These are phyloP conservation scores for Citrus hindsii DNA, from an alignment of 345 rosid genomes.

Conservation along the genomic window DNA sequence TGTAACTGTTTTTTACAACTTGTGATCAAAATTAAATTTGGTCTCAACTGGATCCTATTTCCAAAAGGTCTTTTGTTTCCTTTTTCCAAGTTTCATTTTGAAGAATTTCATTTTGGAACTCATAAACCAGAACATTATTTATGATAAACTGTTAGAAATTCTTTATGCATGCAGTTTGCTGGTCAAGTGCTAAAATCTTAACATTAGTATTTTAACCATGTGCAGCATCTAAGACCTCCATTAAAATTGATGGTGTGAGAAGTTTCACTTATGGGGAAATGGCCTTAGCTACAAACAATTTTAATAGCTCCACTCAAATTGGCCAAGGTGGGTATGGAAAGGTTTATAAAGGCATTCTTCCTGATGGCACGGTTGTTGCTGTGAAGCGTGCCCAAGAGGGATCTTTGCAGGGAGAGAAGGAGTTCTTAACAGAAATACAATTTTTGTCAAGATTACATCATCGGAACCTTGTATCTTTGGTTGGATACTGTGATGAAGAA, in stretches of 20 bases:
- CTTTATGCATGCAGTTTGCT: background rate
- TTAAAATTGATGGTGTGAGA: constrained; percentile 77
- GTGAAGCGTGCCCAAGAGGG: constrained; percentile 89
- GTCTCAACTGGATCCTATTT: background rate
- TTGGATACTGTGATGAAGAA: constrained; percentile 91
- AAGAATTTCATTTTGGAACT: background rate
- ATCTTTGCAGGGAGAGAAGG: constrained; percentile 87
- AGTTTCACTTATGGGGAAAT: constrained; percentile 67
- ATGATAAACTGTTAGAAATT: background rate
- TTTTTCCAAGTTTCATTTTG: background rate
- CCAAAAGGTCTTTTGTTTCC: background rate
- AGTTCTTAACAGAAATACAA: constrained; percentile 91
- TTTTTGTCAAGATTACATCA: constrained; percentile 90
- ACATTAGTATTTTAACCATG: constrained; percentile 13
- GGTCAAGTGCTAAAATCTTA: constrained; percentile 3
- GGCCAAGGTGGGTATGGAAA: constrained; percentile 99
- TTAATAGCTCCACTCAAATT: constrained; percentile 56
- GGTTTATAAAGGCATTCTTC: constrained; percentile 76
- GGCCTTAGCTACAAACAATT: constrained; percentile 64
- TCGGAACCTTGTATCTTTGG: constrained; percentile 84
- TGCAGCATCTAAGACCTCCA: constrained; percentile 54
- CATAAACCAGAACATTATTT: background rate
- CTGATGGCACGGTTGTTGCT: constrained; percentile 74
- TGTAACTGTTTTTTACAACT: background rate
- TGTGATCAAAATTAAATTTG: background rate